These are phyloP conservation scores for Rubroshorea leprosula DNA, from an alignment of 345 rosid genomes.

Conservation along the genomic window DNA sequence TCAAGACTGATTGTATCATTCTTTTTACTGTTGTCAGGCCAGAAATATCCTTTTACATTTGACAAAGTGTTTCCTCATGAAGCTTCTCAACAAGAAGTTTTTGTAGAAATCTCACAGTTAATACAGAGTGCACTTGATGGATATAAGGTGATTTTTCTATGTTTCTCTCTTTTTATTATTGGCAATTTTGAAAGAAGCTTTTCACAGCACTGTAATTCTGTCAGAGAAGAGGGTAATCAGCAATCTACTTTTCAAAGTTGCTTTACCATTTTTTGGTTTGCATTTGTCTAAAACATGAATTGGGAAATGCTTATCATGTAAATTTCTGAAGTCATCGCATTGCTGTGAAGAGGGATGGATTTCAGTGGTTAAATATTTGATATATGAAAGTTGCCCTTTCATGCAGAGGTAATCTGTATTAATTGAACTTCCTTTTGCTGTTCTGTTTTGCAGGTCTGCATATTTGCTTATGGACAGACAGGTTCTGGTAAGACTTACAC, in stretches of 20 bases:
- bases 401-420: conserved; percentile 4
- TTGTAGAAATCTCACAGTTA: conserved; percentile 85
- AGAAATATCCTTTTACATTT: conserved; percentile 76
- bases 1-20: not conserved
- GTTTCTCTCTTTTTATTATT: not conserved
- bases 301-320: not conserved
- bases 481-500: conserved; percentile 98
- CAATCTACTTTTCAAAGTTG: not conserved
- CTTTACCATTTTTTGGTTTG: not conserved
- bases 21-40: conserved; percentile 42
- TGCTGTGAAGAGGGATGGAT: not conserved
- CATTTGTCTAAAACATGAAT: not conserved
- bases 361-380: not conserved
- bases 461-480: conserved; percentile 97
- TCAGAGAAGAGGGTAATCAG: not conserved
- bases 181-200: not conserved
- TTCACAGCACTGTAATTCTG: not conserved
- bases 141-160: conserved; percentile 55
- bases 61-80: conserved; percentile 87
- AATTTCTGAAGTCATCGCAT: not conserved
- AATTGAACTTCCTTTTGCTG: not conserved
- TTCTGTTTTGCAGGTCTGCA: conserved; percentile 60
- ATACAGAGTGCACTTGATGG: conserved; percentile 98
- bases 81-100: conserved; percentile 82
- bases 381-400: not conserved